Base-by-base conservation (phyloP, 2,329 filamentous ascomycete species). In the Drechslera avenae region DNA sequence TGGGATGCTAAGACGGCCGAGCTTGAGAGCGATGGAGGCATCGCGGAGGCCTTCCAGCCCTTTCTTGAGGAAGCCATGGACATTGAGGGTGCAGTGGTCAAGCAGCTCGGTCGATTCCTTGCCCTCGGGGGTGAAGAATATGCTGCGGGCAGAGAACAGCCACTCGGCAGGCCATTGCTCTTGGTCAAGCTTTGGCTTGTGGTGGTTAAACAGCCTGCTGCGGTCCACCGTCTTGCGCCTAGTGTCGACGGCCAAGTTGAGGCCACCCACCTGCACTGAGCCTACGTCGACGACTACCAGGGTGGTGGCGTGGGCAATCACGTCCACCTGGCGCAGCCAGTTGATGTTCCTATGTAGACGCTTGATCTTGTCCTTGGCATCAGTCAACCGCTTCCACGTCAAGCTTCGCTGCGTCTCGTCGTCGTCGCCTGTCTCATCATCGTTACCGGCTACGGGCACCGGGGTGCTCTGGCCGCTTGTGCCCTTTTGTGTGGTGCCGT, bases 141-240 rank as follows among this genome's bases (percentile, higher is more conserved):
- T 83, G 73, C 92, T 97, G 53, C 90, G 86, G 43, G 93, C 75
- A 6, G 88, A 88, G 64, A 96, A 82, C 57, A 95, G 93, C 93
- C 95, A 99, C 78, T 99, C 95, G 1, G 92, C 93, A 32, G 94
- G 91, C 39, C 58, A 84, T 80, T 58, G 86, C 80, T 67, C 86
- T 86, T 73, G 88, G 83, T 66, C 63, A 6, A 62, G 62, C 37
- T 63, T 67, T 3, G 63, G 63, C 52, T 71, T 72, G 50, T 72
- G 69, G 67, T 91, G 90, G 62, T 92, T 87, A 74, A 96, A 96
- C 64, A 96, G 87, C 36, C 91, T 88, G 52, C 90, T 91, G 46
- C 91, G 85, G 68, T 97, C 92, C 23, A 96, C 90, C 75, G 92
- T 93, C 75, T 96, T 95, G 55, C 86, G 86, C 62, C 95, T 82